Percentiles rank a stretch among this genome's conserved stretches.
Evolutionary conservation across 163 green algal species (phyloP).

Genomic region (Chlamydomonas reinhardtii): DNA sequence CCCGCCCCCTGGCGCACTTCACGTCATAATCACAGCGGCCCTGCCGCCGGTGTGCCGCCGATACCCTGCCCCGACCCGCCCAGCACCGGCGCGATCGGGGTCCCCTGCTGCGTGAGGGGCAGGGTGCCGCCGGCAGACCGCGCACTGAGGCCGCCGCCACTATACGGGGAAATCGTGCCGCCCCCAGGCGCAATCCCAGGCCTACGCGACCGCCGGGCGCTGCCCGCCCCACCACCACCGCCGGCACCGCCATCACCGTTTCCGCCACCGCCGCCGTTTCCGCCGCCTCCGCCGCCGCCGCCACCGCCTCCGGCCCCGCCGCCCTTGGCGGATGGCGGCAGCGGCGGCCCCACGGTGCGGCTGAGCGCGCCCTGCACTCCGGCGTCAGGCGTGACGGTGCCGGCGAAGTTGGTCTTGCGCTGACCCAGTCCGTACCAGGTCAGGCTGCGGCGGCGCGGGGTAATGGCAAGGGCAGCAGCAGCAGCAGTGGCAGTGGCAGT

Average conservation of each 20-base stretch:
- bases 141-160: neutral
- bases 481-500: too few species aligned
- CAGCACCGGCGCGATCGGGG: neutral
- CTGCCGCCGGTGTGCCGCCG: neutral
- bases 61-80: neutral
- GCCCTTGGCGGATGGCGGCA: neutral
- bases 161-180: too few species aligned
- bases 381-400: neutral
- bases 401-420: slow-evolving; percentile 28
- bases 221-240: neutral
- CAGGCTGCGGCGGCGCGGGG: neutral
- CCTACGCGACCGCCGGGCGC: neutral
- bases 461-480: too few species aligned
- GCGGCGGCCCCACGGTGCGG: slow-evolving; percentile 15
- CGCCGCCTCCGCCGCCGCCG: neutral
- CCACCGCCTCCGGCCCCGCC: neutral
- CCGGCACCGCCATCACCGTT: neutral
- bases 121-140: neutral
- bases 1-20: too few species aligned
- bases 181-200: neutral
- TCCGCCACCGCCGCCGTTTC: neutral
- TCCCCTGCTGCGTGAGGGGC: neutral
- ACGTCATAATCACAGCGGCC: neutral
- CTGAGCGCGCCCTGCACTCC: neutral
- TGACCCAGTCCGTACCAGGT: slow-evolving; percentile 33